These are phyloP conservation scores for Entonaema liquescens DNA, from an alignment of 495 filamentous ascomycete genomes.

Conservation along the genomic window DNA sequence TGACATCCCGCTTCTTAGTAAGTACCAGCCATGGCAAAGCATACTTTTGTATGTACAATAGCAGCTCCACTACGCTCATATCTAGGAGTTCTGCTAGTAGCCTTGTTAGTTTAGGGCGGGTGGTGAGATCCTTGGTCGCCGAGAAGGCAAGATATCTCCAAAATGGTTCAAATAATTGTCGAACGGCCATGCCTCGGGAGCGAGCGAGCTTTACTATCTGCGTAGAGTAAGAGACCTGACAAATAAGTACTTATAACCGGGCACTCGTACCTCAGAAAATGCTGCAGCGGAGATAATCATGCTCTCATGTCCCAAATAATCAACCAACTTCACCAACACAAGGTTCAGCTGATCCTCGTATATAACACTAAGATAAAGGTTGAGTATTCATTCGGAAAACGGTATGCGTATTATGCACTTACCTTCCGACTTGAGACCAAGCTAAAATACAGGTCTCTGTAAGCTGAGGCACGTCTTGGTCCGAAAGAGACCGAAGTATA, in stretches of 20 bases:
- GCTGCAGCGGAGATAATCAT: constrained; percentile 78
- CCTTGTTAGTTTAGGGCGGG: constrained; percentile 81
- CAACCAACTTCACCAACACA: constrained; percentile 80
- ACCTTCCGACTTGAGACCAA: constrained; percentile 81
- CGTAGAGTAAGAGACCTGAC: constrained; percentile 3
- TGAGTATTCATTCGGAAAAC: constrained; percentile 7
- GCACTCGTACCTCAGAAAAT: constrained; percentile 73
- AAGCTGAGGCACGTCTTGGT: constrained; percentile 66
- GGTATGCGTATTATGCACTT: constrained; percentile 32
- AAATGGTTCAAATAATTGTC: constrained; percentile 80
- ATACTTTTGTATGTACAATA: constrained; percentile 79
- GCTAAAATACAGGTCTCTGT: constrained; percentile 88
- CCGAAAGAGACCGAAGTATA: constrained; percentile 73
- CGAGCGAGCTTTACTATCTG: constrained; percentile 71
- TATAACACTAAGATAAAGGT: constrained; percentile 34
- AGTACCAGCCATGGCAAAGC: constrained; percentile 88
- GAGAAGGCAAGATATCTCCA: constrained; percentile 83
- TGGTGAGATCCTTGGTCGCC: constrained; percentile 80
- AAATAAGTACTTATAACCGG: neutral
- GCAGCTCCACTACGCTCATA: constrained; percentile 74
- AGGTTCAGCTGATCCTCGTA: constrained; percentile 83
- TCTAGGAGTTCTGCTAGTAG: constrained; percentile 80
- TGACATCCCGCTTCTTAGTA: constrained; percentile 75
- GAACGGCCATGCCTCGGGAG: constrained; percentile 63
- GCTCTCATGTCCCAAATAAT: constrained; percentile 87